Percentiles rank a stretch among this genome's conserved stretches.
These are phyloP conservation scores for Teratosphaeria destructans DNA, from an alignment of 2,329 filamentous ascomycete species.

Conservation along the genomic window DNA sequence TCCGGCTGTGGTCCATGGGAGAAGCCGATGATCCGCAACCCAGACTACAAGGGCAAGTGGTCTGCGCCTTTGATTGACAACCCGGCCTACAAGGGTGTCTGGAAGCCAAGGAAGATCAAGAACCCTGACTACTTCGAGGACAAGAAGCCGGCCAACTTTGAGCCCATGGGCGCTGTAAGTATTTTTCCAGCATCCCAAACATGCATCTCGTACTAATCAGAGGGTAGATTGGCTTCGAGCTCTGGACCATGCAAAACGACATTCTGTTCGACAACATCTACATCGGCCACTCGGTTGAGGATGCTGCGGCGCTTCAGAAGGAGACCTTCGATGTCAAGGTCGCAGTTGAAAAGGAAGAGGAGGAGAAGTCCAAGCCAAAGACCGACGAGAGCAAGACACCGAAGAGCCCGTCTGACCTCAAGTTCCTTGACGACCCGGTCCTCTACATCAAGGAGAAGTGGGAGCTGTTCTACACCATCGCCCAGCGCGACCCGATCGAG, in stretches of 20 bases:
- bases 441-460: slow-evolving; percentile 84
- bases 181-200: not conserved
- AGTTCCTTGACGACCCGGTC: slow-evolving; percentile 85
- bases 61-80: slow-evolving; percentile 86
- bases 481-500: slow-evolving; percentile 69
- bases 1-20: slow-evolving; percentile 93
- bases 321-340: slow-evolving; percentile 89
- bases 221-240: slow-evolving; percentile 83
- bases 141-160: slow-evolving; percentile 91
- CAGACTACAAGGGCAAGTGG: slow-evolving; percentile 99
- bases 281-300: slow-evolving; percentile 91
- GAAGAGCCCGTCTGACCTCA: slow-evolving; percentile 64
- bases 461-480: slow-evolving; percentile 78
- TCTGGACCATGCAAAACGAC: slow-evolving; percentile 99
- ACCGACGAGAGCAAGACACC: slow-evolving; percentile 39
- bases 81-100: slow-evolving; percentile 93
- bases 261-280: slow-evolving; percentile 99
- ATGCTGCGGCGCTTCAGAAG: slow-evolving; percentile 77
- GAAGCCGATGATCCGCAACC: slow-evolving; percentile 87
- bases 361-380: slow-evolving; percentile 65
- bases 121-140: slow-evolving; percentile 97
- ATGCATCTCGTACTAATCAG: slow-evolving; percentile 6
- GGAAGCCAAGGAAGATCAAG: slow-evolving; percentile 89
- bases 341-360: slow-evolving; percentile 69
- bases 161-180: slow-evolving; percentile 94